phyloP scores from a whole-genome alignment of 768 basidiomycete genomes.

The Podaxis mareebaensis region DNA sequence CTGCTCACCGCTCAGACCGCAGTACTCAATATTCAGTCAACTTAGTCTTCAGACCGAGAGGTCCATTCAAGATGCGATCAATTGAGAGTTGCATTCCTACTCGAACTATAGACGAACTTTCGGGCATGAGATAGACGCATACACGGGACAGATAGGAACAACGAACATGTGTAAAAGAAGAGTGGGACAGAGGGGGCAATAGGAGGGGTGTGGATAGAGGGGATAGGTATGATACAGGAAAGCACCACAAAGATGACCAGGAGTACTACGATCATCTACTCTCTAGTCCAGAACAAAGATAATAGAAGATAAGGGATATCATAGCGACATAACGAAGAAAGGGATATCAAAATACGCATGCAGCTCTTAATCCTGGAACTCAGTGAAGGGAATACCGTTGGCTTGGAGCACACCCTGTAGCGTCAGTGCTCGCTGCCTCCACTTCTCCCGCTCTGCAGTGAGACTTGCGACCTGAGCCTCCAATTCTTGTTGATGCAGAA shows the following conservation, averaged over 20 bases:
- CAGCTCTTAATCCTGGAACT: conserved; percentile 18
- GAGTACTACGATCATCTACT: neutral
- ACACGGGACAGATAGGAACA: neutral
- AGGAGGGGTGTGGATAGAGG: neutral
- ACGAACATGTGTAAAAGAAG: neutral
- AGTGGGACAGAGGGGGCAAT: neutral
- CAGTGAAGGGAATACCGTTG: conserved; percentile 20
- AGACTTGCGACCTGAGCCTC: conserved; percentile 49
- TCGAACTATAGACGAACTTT: neutral
- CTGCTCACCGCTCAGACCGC: too few species aligned
- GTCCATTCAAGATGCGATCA: neutral
- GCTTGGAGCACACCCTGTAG: conserved; percentile 42
- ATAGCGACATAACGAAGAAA: conserved; percentile 12
- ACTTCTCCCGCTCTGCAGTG: conserved; percentile 51
- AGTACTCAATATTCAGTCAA: too few species aligned
- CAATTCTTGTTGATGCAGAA: conserved; percentile 64
- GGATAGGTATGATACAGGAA: neutral
- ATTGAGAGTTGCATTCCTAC: neutral
- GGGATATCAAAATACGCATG: neutral
- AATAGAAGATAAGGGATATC: conserved; percentile 4
- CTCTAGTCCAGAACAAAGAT: neutral
- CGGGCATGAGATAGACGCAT: neutral
- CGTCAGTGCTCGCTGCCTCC: conserved; percentile 49
- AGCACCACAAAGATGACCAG: neutral
- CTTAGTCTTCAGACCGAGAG: too few species aligned